A percentile compares a stretch with the other conserved stretches of the same genome.
phyloP scores from a whole-genome alignment of 305 asterid genomes.

The Fraxinus sp. region DNA sequence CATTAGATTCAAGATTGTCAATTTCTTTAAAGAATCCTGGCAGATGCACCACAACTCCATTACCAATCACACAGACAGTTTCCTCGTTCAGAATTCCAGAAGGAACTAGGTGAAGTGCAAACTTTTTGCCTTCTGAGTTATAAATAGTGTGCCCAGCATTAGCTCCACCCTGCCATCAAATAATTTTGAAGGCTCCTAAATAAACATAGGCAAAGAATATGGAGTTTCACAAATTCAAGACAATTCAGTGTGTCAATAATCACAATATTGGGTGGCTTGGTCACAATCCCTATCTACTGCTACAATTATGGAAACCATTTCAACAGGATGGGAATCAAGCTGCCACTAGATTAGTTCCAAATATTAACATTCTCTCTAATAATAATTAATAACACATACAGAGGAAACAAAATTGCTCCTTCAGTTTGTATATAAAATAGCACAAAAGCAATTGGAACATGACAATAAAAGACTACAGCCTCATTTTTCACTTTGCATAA shows the following conservation, averaged over 20 bases:
- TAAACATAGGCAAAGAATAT: background rate
- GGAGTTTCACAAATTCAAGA: background rate
- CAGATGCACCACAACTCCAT: conserved; percentile 91
- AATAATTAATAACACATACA: background rate
- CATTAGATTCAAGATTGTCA: conserved; percentile 81
- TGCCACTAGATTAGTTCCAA: background rate
- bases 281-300: background rate
- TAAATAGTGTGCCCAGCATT: conserved; percentile 98
- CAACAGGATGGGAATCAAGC: background rate
- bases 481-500: background rate
- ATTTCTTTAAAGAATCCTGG: conserved; percentile 83
- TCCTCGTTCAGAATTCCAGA: conserved; percentile 90
- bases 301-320: background rate
- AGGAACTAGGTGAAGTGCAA: conserved; percentile 95
- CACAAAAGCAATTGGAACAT: background rate
- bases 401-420: background rate
- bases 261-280: background rate
- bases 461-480: background rate
- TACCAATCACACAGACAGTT: conserved; percentile 80
- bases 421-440: background rate
- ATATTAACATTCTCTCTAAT: background rate
- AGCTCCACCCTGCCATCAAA: conserved; percentile 73
- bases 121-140: conserved; percentile 91
- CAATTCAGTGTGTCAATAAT: background rate
- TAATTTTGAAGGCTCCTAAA: background rate